Conservation (phyloP, 345 rosid species). For the Salix brachista region DNA sequence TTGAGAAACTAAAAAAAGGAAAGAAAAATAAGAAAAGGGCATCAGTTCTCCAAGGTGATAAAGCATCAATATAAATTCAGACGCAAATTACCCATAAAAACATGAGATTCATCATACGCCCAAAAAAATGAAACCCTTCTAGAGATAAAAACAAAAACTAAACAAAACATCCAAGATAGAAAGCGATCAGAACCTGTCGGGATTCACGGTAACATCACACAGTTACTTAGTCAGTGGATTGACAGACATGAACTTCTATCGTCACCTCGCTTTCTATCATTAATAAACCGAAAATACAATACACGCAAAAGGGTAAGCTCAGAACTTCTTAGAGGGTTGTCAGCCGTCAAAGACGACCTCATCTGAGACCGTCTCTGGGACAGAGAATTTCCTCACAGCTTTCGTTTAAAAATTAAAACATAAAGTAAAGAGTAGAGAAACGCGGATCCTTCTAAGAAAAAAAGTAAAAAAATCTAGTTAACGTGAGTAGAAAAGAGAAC, state of each 20-base stretch:
- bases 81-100: slow-evolving; percentile 46
- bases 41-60: slow-evolving; percentile 58
- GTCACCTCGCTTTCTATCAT: slow-evolving; percentile 38
- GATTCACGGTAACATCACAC: slow-evolving; percentile 48
- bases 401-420: background rate
- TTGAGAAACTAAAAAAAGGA: background rate
- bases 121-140: background rate
- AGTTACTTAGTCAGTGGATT: slow-evolving; percentile 42
- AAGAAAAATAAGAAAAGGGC: slow-evolving; percentile 1
- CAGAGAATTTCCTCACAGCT: slow-evolving; percentile 42
- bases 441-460: rapidly evolving
- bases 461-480: background rate
- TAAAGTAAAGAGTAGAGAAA: background rate
- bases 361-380: slow-evolving; percentile 28
- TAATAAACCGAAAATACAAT: background rate
- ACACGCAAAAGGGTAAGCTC: slow-evolving; percentile 22
- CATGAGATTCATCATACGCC: slow-evolving; percentile 33
- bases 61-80: slow-evolving; percentile 47
- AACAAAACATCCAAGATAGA: background rate
- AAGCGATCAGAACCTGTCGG: slow-evolving; percentile 60
- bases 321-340: slow-evolving; percentile 69
- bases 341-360: slow-evolving; percentile 31
- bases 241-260: slow-evolving; percentile 48
- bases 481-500: rapidly evolving
- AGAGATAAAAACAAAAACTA: background rate